Conservation (phyloP, 371 early-diverging fungal genomes). For the Haplosporangium sp. region DNA sequence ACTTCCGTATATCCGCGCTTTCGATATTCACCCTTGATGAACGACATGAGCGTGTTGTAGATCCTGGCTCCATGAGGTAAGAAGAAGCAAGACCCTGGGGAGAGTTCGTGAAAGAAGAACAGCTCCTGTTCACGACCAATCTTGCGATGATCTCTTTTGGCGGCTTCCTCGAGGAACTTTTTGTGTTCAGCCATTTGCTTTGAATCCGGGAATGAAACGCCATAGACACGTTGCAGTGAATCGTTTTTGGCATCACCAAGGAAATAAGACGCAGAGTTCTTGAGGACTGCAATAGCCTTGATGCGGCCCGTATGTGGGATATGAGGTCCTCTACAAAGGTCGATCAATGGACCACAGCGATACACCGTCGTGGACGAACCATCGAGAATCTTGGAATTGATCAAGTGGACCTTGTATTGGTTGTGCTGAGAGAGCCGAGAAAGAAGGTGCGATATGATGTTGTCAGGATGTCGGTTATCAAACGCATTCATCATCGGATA, state of each 20-base stretch:
- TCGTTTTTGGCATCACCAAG: slow-evolving; percentile 97
- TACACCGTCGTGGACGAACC: slow-evolving; percentile 97
- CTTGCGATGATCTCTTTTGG: slow-evolving; percentile 98
- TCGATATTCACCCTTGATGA: slow-evolving; percentile 86
- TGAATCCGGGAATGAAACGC: slow-evolving; percentile 98
- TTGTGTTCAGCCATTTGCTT: slow-evolving; percentile 96
- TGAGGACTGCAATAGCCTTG: slow-evolving; percentile 94
- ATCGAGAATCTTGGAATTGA: slow-evolving; percentile 95
- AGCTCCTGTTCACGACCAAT: slow-evolving; percentile 96
- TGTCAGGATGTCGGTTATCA: background rate
- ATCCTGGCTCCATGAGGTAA: slow-evolving; percentile 97
- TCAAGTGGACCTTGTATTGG: slow-evolving; percentile 95
- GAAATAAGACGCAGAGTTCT: slow-evolving; percentile 99
- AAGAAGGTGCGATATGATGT: background rate
- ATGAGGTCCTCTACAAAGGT: slow-evolving; percentile 99
- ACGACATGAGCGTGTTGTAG: slow-evolving; percentile 93
- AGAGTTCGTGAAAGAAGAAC: slow-evolving; percentile 97
- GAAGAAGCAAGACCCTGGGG: slow-evolving; percentile 98
- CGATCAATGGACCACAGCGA: slow-evolving; percentile 98
- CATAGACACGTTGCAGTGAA: slow-evolving; percentile 98
- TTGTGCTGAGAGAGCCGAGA: slow-evolving; percentile 77
- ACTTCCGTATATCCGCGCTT: slow-evolving; percentile 91
- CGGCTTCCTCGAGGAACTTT: slow-evolving; percentile 95
- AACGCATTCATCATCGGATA: background rate
- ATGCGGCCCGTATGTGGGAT: slow-evolving; percentile 95